These are phyloP conservation scores for Saccharomyces pastorianus DNA, from an alignment of 1,139 yeast genomes.

Conservation along the genomic window DNA sequence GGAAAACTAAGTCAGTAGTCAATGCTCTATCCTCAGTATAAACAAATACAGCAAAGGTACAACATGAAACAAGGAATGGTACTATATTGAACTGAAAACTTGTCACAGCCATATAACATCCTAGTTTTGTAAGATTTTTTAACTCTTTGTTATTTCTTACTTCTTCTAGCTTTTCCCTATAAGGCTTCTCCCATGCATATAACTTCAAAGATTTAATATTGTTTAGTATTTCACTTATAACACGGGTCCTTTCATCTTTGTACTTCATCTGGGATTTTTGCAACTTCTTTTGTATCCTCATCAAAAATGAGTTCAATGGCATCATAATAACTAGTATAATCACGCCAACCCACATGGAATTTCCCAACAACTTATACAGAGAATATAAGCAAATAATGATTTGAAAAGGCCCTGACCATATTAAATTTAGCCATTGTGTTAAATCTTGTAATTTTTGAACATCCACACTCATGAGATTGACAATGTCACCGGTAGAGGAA, in stretches of 20 bases:
- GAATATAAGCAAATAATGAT: conserved; percentile 70
- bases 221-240: conserved; percentile 79
- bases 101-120: conserved; percentile 64
- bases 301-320: conserved; percentile 72
- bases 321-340: conserved; percentile 73
- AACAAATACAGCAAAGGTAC: conserved; percentile 82
- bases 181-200: conserved; percentile 93
- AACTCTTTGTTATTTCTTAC: conserved; percentile 90
- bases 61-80: conserved; percentile 85
- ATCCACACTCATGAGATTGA: conserved; percentile 93
- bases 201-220: conserved; percentile 87
- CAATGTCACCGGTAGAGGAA: conserved; percentile 93
- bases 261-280: conserved; percentile 70
- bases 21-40: conserved; percentile 56
- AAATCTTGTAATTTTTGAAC: conserved; percentile 89
- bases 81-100: conserved; percentile 79
- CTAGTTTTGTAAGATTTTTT: conserved; percentile 66
- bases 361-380: conserved; percentile 68
- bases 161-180: conserved; percentile 57
- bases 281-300: conserved; percentile 62
- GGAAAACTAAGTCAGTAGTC: conserved; percentile 89
- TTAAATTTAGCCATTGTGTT: conserved; percentile 74
- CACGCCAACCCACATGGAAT: conserved; percentile 97
- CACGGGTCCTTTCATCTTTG: conserved; percentile 61
- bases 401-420: conserved; percentile 98